Evolutionary conservation across 2,329 filamentous ascomycete genomes (phyloP), one percentile per base, ranked within the genome.

Genomic region (Chaetothyriales sp.): DNA sequence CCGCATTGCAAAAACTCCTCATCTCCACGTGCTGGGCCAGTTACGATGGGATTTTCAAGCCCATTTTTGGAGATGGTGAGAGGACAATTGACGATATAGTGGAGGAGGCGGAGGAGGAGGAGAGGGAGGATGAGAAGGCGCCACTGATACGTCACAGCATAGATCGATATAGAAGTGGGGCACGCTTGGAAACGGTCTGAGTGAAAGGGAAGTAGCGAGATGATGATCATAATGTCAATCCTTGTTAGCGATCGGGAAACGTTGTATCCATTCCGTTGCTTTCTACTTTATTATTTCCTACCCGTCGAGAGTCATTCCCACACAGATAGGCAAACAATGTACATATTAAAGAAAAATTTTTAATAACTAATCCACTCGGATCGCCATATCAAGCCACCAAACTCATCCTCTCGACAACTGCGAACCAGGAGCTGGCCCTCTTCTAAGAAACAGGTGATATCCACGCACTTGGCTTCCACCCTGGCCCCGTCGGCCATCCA

Each of bases 41-140:
- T 46, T 87, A 89, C 67, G 84, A 88, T 68, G 54, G 49, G 0
- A 63, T 79, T 18, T 83, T 84, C 58, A 82, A 80, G 65, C 70
- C 68, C 0, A 43, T 83, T 0, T 95, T 94, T 72, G 90, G 90
- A 0, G 86, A 97, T 63, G 92, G 92, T 0, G 90, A 97, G 73
- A 78, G 79, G 60, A 81, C 77, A 1, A 62, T 73, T 18, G 60
- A 59, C 6, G 54, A 59, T 43, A 40, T 18, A 5, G 10, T 29
- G n/a, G 28, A 18, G 20, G 51, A 25, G 4, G 13, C 51, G 13
- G 47, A 54, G 25, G 46, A 51, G 18, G 58, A 59, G 46, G 59
- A 59, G 46, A n/a, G n/a, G 13, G 47, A 54, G 25, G 46, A 51
- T 20, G 58, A 59, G 46, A 60, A 59, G 46, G 43, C 45, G 19